These are phyloP conservation scores for Cladophialophora psammophila DNA, from an alignment of 2,329 filamentous ascomycete species.

Conservation along the genomic window DNA sequence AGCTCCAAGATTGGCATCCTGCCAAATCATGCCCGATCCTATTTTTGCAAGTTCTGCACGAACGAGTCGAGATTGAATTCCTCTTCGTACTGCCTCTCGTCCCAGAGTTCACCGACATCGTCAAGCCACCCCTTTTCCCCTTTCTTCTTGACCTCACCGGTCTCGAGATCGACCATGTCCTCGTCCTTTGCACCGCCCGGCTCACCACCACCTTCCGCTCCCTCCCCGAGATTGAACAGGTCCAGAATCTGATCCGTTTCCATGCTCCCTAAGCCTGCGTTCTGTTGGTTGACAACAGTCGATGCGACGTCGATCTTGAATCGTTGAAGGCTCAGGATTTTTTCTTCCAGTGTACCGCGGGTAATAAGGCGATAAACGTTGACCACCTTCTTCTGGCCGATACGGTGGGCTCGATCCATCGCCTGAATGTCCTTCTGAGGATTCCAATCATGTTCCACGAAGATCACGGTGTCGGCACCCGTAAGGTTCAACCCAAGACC, in stretches of 20 bases:
- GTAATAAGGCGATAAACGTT: slow-evolving; percentile 98
- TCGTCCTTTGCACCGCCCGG: slow-evolving; percentile 68
- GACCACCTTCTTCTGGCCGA: slow-evolving; percentile 99
- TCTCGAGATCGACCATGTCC: slow-evolving; percentile 89
- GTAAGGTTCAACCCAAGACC: slow-evolving; percentile 94
- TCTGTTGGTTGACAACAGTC: slow-evolving; percentile 98
- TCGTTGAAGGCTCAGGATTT: slow-evolving; percentile 95
- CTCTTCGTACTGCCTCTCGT: slow-evolving; percentile 96
- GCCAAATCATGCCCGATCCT: slow-evolving; percentile 18
- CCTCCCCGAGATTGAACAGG: slow-evolving; percentile 88
- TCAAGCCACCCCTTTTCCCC: slow-evolving; percentile 97
- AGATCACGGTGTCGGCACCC: slow-evolving; percentile 97
- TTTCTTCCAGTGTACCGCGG: slow-evolving; percentile 94
- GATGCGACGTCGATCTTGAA: slow-evolving; percentile 99
- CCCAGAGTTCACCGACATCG: slow-evolving; percentile 94
- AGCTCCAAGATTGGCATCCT: not conserved
- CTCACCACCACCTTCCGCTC: slow-evolving; percentile 62
- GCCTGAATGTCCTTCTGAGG: slow-evolving; percentile 98
- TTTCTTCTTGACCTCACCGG: slow-evolving; percentile 86
- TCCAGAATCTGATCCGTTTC: slow-evolving; percentile 98
- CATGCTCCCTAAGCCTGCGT: slow-evolving; percentile 92
- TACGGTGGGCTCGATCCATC: slow-evolving; percentile 98
- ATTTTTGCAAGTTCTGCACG: slow-evolving; percentile 85
- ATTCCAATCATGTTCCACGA: slow-evolving; percentile 99
- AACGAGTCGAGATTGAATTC: slow-evolving; percentile 97